Conservation (phyloP, 805 yeast species). For the Sungouiozyma ichnusensis region DNA sequence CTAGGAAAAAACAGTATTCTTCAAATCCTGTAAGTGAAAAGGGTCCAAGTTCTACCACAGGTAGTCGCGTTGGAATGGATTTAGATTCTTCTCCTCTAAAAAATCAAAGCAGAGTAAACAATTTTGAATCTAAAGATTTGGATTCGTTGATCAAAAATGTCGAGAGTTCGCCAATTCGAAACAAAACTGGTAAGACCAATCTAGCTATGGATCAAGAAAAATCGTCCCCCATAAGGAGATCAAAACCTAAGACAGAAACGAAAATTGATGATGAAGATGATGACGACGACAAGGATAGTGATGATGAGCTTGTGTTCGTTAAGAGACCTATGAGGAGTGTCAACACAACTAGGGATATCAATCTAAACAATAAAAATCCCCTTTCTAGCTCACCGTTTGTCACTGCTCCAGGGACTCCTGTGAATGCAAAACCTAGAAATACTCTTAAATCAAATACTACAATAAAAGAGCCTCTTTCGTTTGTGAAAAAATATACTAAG, state of each 20-base stretch:
- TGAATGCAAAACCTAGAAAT: not conserved
- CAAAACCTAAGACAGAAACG: constrained; percentile 1
- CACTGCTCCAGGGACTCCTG: constrained; percentile 28
- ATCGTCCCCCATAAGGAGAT: constrained; percentile 1
- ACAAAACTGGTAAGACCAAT: constrained; percentile 4
- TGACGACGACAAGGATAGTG: constrained; percentile 29
- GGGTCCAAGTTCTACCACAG: constrained; percentile 2
- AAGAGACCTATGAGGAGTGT: constrained; percentile 25
- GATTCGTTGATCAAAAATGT: constrained; percentile 13
- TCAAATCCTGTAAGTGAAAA: constrained; percentile 1
- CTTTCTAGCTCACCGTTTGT: constrained; percentile 22
- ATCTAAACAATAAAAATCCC: constrained; percentile 17
- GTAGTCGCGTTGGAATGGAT: constrained; percentile 5
- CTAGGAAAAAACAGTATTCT: constrained; percentile 4
- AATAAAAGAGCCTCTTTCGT: constrained; percentile 5
- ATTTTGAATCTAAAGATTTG: constrained; percentile 4
- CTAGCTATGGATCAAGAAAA: constrained; percentile 2
- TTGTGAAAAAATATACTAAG: constrained; percentile 15
- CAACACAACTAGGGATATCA: constrained; percentile 17
- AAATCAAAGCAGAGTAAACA: constrained; percentile 5
- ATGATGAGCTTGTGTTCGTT: constrained; percentile 24
- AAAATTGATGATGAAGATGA: constrained; percentile 10
- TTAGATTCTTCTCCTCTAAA: constrained; percentile 23
- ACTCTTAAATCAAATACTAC: not conserved
- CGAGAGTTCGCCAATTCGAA: constrained; percentile 16